Base-by-base conservation (phyloP, 257 asterid genomes). In the Penstemon barbatus region DNA sequence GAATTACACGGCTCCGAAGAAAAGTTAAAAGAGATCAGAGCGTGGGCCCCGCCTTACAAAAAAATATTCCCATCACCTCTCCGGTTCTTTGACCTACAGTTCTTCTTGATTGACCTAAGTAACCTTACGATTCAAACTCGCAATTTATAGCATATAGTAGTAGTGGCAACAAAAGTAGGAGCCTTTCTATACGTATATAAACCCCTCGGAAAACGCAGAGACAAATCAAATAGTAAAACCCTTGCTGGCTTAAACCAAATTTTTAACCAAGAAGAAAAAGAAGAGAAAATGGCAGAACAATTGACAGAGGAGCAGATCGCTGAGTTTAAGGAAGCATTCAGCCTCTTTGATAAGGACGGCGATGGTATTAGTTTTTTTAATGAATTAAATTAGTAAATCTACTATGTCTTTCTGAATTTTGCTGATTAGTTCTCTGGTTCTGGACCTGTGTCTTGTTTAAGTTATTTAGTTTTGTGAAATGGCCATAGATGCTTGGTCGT, bases 251-350 rank as follows among this genome's bases (percentile, higher is more conserved):
- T 5, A 8, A 19, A 19, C 43, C 36, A 6, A 8, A 13, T 19
- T n/a, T 18, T 56, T 12, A 56, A 7, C 7, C 4, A 13, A 3
- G 61, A 56, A 36, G 13, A 43, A 8, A 8, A 43, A 7, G 57
- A 51, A 51, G 0, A 56, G 13, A 25, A 56, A 56, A 56, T 56
- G 61, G 61, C 61, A 42, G 61, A 56, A 4, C 61, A 56, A 5
- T 56, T 56, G 61, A 56, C 61, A 42, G 61, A 56, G 41, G 61
- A 56, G 61, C 61, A 56, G 61, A 56, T 56, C 61, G 61, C 61
- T 8, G 61, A 56, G 61, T 56, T 56, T 42, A 56, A 56, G 61
- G 61, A 56, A 56, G 61, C 61, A 5, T 56, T 56, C 61, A 56
- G 61, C 6, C 61, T 56, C 11, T 56, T 56, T 18, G 61, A 56